Base-by-base conservation (phyloP, 306 rosid genomes). In the Cucurbita maxima region DNA sequence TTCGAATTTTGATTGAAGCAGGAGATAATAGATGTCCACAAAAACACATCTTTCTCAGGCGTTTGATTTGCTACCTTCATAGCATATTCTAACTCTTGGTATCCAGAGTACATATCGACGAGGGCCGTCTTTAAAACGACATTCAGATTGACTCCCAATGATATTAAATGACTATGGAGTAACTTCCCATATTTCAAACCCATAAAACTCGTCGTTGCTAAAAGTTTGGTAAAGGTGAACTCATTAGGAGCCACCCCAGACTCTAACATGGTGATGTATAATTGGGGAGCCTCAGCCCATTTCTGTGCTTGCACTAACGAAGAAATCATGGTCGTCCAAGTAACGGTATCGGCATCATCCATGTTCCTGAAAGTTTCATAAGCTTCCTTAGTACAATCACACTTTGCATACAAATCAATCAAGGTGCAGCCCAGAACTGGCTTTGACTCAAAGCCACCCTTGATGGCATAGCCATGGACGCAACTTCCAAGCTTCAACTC, bases 241-340 rank as follows among this genome's bases (percentile, higher is more conserved):
- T 83, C 90, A 77, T 87, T 89, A 0, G 96, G 92, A 56, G 51
- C 53, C 64, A 87, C 81, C 20, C 75, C 74, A 0, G 75, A 78
- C 57, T 80, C 57, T 70, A 84, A 76, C 92, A 89, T 89, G 54
- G 71, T 76, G 41, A 64, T 58, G 45, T 87, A 87, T 44, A 76
- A 51, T 61, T 75, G 76, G 10, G 86, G 58, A 70, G 86, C 90
- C 53, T 75, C 85, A 54, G 76, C 80, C 87, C 85, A 89, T 77
- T 82, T 81, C 57, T 72, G 76, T 71, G 84, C 79, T 57, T 84
- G 81, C 7, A 82, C 81, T 7, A 84, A 79, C 5, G 90, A 90
- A 66, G 90, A 87, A 63, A 90, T 84, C 86, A 87, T 81, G 13
- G 83, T 77, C 13, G 92, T 87, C 92, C 90, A 90, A 71, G 87